Evolutionary conservation across 306 rosid species (phyloP), one percentile per base, ranked within the genome.

Genomic region (Lithocarpus polystachyus): DNA sequence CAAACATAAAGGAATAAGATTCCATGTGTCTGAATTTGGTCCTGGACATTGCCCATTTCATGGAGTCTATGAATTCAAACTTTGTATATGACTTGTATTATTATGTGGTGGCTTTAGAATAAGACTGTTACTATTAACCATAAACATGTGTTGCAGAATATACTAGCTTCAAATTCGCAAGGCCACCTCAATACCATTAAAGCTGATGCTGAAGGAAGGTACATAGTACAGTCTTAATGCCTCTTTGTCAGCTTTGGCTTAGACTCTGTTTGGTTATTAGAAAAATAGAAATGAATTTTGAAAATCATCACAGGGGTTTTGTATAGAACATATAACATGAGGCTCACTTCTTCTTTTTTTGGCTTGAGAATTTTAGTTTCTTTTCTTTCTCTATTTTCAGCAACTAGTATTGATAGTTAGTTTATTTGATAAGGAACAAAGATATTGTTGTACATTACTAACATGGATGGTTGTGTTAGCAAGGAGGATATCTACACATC

Each of bases 161-260:
- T 95, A 70, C 82, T 91, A 84, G 90, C 94, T 70, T 87, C 99
- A 35, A 95, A 90, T 43, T 95, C 98, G 98, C 91, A 85, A 77
- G 97, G 95, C 45, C 86, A 83, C 37, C 95, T 92, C 72, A 92
- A 89, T 70, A 92, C 99, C 57, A 79, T 94, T 79, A 95, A 89
- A 85, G 96, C 90, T 31, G 98, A 93, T 75, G 91, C 89, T 52
- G 89, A 91, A 86, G 99, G 97, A 88, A 90, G 99, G 99, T 95
- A 81, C 59, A 74, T 68, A 40, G 45, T 40, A 81, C 43, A 2
- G n/a, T 23, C 23, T n/a, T 62, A 43, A 23, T 55, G 26, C 68
- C 22, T 53, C 37, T 65, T 17, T 33, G 1, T 37, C 6, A 17
- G 5, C 67, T 23, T 26, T n/a, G 4, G 59, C 56, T 72, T 40